Conservation (phyloP, 2,329 filamentous ascomycete genomes). For the Fusarium hainanense region DNA sequence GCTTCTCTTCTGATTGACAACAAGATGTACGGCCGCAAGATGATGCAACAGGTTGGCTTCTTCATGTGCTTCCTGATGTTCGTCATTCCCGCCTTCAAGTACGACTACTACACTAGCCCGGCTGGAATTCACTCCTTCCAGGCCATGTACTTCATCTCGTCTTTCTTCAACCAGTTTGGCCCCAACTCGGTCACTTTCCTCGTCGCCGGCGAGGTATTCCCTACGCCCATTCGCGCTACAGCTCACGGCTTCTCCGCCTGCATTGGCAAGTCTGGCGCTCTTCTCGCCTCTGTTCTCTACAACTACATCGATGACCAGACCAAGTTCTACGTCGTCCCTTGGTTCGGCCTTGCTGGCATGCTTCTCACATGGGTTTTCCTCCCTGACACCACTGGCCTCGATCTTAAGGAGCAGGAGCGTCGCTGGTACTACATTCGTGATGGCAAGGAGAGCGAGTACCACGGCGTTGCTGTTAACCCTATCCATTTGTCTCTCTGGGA, state of each 20-base stretch:
- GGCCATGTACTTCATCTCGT: slow-evolving; percentile 97
- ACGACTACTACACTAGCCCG: slow-evolving; percentile 79
- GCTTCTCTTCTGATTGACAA: slow-evolving; percentile 92
- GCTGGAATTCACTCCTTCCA: slow-evolving; percentile 88
- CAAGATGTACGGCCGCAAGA: slow-evolving; percentile 95
- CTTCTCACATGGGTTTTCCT: slow-evolving; percentile 86
- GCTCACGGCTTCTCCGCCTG: slow-evolving; percentile 97
- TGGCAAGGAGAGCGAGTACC: slow-evolving; percentile 84
- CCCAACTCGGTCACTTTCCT: slow-evolving; percentile 98
- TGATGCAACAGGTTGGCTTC: slow-evolving; percentile 96
- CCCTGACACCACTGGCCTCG: slow-evolving; percentile 95
- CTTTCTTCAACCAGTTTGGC: slow-evolving; percentile 99
- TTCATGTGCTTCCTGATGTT: slow-evolving; percentile 94
- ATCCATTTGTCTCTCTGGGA: slow-evolving; percentile 91
- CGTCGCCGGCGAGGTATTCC: slow-evolving; percentile 95
- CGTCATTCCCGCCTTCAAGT: slow-evolving; percentile 89
- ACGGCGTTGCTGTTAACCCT: slow-evolving; percentile 91
- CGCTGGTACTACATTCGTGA: slow-evolving; percentile 88
- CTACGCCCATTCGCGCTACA: slow-evolving; percentile 89
- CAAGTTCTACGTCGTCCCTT: slow-evolving; percentile 93
- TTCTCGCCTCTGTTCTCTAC: slow-evolving; percentile 89
- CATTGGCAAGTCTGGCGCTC: slow-evolving; percentile 86
- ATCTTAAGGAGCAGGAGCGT: slow-evolving; percentile 96
- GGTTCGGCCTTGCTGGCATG: slow-evolving; percentile 92
- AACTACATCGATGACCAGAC: slow-evolving; percentile 89